Base-by-base conservation (phyloP, 2,329 filamentous ascomycete genomes). In the Metarhizium anisopliae region DNA sequence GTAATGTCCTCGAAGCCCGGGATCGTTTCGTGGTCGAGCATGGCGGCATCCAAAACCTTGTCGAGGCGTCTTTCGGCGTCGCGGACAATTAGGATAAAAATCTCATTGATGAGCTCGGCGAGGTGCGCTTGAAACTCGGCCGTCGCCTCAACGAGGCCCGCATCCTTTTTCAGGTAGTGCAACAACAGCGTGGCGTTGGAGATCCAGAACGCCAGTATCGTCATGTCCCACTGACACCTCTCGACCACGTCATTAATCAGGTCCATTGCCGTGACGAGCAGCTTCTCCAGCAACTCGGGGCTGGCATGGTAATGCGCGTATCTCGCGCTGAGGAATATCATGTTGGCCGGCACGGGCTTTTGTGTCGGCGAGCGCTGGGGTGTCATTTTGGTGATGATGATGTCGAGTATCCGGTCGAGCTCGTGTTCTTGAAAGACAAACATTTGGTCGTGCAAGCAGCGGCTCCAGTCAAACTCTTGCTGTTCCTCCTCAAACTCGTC, bases 241-340 rank as follows among this genome's bases (percentile, higher is more conserved):
- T 97, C 94, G n/a, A 99, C 91, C 35, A 96, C 90, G 57, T 91
- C 87, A 67, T 97, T 97, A 64, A 99, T 97, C 71, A 93, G 94
- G 66, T 95, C 90, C 81, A 95, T 95, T 42, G 94, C 90, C 40
- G 87, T 86, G 30, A 89, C 79, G 16, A 99, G 81, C 30, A 97
- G 81, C 47, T 87, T 87, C 18, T 84, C 86, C 10, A 99, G 76
- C 10, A 99, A 78, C 59, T 96, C 92, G 2, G 82, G 81, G 64
- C 89, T 95, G 50, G 93, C 88, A 71, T 99, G 93, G 65, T 99
- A 99, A 67, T 97, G 91, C 4, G 94, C 94, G 71, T 99, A 99
- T 65, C 94, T 82, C 47, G 94, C 93, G 68, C 91, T 94, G 36
- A 99, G 80, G 67, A 99, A 99, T 40, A 99, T 86, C 68, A 99